Evolutionary conservation across 352 stramenopile species (phyloP).

Genomic region (Globisporangium canariense): DNA sequence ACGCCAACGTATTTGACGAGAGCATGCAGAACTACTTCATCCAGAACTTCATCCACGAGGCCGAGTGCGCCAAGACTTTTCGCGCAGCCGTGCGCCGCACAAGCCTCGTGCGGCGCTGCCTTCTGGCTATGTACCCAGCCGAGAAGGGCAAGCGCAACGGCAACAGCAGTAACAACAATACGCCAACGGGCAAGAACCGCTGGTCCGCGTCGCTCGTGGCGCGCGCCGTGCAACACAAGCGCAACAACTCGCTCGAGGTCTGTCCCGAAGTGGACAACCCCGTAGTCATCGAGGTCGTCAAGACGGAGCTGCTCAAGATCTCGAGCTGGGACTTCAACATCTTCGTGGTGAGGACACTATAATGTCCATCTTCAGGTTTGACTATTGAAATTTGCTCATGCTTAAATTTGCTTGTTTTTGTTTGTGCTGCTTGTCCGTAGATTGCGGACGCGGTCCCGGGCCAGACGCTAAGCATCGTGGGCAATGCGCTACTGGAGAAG

Average conservation of each 20-base stretch:
- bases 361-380: background rate
- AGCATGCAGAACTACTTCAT: conserved; percentile 86
- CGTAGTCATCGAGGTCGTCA: conserved; percentile 37
- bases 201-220: conserved; percentile 37
- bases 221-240: conserved; percentile 24
- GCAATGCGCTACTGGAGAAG: conserved; percentile 69
- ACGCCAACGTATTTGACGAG: conserved; percentile 83
- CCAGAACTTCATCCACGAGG: conserved; percentile 82
- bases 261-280: conserved; percentile 55
- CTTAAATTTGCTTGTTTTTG: background rate
- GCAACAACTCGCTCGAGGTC: conserved; percentile 38
- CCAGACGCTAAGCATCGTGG: conserved; percentile 66
- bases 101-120: conserved; percentile 67
- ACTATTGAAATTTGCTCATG: background rate
- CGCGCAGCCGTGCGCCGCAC: conserved; percentile 62
- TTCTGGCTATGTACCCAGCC: conserved; percentile 66
- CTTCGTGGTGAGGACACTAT: conserved; percentile 36
- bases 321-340: conserved; percentile 72
- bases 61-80: conserved; percentile 66
- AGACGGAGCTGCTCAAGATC: conserved; percentile 52
- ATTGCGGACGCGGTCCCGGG: conserved; percentile 47
- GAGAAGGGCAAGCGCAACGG: conserved; percentile 25
- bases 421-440: conserved; percentile 12
- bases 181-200: conserved; percentile 22
- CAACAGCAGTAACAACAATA: conserved; percentile 9